phyloP scores from a whole-genome alignment of 2,329 filamentous ascomycete species.

The Penicillium sp. region DNA sequence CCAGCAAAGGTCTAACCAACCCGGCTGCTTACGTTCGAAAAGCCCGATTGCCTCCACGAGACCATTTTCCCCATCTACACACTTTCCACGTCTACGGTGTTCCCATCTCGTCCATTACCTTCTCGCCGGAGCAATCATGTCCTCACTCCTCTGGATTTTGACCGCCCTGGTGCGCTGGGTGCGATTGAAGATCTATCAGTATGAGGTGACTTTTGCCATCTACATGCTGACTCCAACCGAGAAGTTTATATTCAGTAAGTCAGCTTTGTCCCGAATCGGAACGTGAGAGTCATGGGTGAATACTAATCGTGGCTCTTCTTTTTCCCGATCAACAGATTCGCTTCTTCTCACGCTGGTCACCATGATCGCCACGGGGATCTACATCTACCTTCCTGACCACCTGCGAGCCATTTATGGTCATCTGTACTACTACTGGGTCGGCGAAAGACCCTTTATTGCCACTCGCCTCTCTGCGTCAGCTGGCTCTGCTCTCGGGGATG shows the following conservation, averaged over 20 bases:
- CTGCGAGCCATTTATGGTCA: conserved; percentile 73
- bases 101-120: background rate
- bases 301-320: conserved; percentile 2
- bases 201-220: conserved; percentile 91
- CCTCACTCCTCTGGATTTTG: conserved; percentile 33
- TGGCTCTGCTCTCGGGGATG: conserved; percentile 29
- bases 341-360: conserved; percentile 84
- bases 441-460: conserved; percentile 52
- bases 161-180: conserved; percentile 70
- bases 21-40: too few relatives aligned
- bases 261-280: background rate
- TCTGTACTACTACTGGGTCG: conserved; percentile 91
- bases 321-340: conserved; percentile 57
- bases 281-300: background rate
- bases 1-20: too few relatives aligned
- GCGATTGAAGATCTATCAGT: conserved; percentile 92
- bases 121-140: conserved; percentile 16
- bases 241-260: conserved; percentile 94
- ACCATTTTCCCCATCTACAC: too few relatives aligned
- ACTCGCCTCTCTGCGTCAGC: conserved; percentile 27
- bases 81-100: too few relatives aligned
- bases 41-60: too few relatives aligned
- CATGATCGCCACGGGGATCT: conserved; percentile 77
- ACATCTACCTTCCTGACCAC: conserved; percentile 91
- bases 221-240: conserved; percentile 97